These are phyloP conservation scores for Fusarium lyarnte DNA, from an alignment of 2,329 filamentous ascomycete species.

Conservation along the genomic window DNA sequence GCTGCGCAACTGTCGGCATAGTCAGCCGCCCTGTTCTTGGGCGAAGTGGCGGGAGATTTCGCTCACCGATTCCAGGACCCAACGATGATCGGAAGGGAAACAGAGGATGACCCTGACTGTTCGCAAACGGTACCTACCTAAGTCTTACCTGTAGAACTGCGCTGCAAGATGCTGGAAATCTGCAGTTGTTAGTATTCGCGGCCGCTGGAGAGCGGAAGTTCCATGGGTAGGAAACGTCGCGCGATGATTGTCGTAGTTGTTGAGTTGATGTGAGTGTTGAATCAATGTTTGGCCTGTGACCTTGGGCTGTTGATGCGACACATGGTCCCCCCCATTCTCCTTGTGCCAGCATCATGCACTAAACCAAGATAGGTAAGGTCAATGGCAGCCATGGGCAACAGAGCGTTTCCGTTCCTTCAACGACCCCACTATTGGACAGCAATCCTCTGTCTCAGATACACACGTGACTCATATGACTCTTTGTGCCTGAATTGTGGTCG, in stretches of 20 bases:
- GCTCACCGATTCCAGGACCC: conserved; percentile 40
- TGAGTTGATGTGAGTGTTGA: conserved; percentile 27
- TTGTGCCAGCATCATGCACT: conserved; percentile 35
- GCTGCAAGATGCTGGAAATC: conserved; percentile 16
- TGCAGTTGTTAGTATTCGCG: conserved; percentile 40
- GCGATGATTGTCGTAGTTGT: conserved; percentile 39
- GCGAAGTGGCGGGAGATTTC: conserved; percentile 33
- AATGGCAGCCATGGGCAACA: conserved; percentile 49
- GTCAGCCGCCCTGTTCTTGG: conserved; percentile 31
- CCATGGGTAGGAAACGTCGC: conserved; percentile 38
- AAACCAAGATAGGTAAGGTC: conserved; percentile 36
- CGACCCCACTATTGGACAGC: conserved; percentile 39
- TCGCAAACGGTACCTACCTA: conserved; percentile 33
- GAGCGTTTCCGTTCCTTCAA: conserved; percentile 25
- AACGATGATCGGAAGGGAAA: conserved; percentile 26
- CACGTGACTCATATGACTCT: conserved; percentile 37
- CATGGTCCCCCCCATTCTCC: conserved; percentile 44
- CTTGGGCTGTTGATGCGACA: conserved; percentile 44
- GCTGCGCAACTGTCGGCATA: conserved; percentile 24
- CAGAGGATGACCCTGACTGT: conserved; percentile 6
- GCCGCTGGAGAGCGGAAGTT: conserved; percentile 43
- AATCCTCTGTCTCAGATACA: conserved; percentile 25
- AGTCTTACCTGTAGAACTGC: conserved; percentile 33
- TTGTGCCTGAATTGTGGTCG: conserved; percentile 21
- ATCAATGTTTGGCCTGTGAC: conserved; percentile 42